A percentile compares a stretch with the other conserved stretches of the same genome.
Conservation (phyloP, 106 monocot species). For the Alisma plantagoaquatica region DNA sequence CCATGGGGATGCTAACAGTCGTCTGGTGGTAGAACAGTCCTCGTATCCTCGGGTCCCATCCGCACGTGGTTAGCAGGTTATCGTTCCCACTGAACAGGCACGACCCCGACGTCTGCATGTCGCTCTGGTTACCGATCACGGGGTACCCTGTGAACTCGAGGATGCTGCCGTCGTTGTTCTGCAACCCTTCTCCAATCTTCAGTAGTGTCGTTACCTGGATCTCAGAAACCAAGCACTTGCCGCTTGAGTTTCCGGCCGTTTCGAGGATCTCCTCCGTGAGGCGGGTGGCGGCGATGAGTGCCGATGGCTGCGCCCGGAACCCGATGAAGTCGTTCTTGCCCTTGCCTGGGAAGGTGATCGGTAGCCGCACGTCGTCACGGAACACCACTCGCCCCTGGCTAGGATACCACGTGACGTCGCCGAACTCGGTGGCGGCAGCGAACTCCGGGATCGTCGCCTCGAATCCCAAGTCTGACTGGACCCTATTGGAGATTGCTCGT, state of each 20-base stretch:
- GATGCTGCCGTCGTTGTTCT: slow-evolving; percentile 11
- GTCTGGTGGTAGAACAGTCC: slow-evolving; percentile 34
- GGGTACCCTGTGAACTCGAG: slow-evolving; percentile 24
- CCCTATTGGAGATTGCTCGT: slow-evolving; percentile 1
- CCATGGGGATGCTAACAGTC: slow-evolving; percentile 19
- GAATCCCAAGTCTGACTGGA: neutral
- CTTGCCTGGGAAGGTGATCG: slow-evolving; percentile 7
- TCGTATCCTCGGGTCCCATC: slow-evolving; percentile 29
- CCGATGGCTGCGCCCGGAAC: slow-evolving; percentile 9
- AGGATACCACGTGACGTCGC: slow-evolving; percentile 9
- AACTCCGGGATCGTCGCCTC: neutral
- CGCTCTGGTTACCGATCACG: slow-evolving; percentile 18
- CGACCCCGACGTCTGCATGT: slow-evolving; percentile 24
- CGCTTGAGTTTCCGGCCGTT: slow-evolving; percentile 1
- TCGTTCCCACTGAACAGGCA: slow-evolving; percentile 19
- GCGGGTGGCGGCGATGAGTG: neutral
- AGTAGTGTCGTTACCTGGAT: slow-evolving; percentile 5
- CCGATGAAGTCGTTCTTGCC: slow-evolving; percentile 16
- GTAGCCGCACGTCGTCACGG: slow-evolving; percentile 10
- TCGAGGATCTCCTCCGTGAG: slow-evolving; percentile 10
- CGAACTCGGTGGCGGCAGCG: slow-evolving; percentile 11
- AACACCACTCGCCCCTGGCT: neutral
- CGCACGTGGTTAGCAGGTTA: slow-evolving; percentile 18
- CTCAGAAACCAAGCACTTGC: slow-evolving; percentile 4
- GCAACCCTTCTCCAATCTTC: slow-evolving; percentile 2